These are phyloP conservation scores for Rhodotorula sp. DNA, from an alignment of 1,284 basidiomycete species.

Conservation along the genomic window DNA sequence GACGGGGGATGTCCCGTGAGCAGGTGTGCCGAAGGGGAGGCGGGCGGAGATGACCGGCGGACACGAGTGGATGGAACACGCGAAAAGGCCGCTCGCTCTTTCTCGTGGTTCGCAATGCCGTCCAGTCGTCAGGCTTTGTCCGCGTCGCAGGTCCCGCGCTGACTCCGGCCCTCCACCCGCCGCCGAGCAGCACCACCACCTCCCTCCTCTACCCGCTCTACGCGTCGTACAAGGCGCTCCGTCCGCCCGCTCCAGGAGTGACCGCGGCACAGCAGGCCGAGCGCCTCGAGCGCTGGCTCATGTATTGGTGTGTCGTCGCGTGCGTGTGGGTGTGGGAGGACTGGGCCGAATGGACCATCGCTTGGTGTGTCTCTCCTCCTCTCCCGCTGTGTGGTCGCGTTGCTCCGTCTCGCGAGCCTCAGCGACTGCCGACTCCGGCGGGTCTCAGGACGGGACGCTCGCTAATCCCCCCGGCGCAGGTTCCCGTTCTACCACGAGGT, in stretches of 20 bases:
- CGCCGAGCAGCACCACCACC: slow-evolving; percentile 10
- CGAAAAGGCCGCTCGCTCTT: too few relatives aligned
- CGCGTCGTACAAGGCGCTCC: slow-evolving; percentile 77
- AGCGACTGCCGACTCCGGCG: too few relatives aligned
- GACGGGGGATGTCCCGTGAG: background rate
- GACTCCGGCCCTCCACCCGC: background rate
- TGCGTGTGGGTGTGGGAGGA: slow-evolving; percentile 72
- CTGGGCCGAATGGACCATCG: slow-evolving; percentile 76
- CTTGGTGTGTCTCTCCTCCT: slow-evolving; percentile 61
- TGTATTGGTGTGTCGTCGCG: slow-evolving; percentile 86
- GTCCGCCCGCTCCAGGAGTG: background rate
- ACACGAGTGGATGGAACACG: background rate
- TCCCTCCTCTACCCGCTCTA: slow-evolving; percentile 74
- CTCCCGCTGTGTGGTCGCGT: background rate
- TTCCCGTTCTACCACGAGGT: slow-evolving; percentile 82
- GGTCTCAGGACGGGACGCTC: background rate
- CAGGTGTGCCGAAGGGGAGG: background rate
- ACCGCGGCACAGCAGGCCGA: slow-evolving; percentile 53
- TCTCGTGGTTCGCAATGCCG: too few relatives aligned
- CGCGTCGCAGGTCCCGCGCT: background rate
- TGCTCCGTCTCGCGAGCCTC: too few relatives aligned
- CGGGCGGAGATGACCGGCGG: too few relatives aligned
- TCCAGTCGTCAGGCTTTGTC: too few relatives aligned
- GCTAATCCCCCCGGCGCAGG: slow-evolving; percentile 56
- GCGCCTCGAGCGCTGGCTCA: slow-evolving; percentile 77